Evolutionary conservation across 164 flowering plant species (phyloP).

Genomic region (Kingdonia uniflora): DNA sequence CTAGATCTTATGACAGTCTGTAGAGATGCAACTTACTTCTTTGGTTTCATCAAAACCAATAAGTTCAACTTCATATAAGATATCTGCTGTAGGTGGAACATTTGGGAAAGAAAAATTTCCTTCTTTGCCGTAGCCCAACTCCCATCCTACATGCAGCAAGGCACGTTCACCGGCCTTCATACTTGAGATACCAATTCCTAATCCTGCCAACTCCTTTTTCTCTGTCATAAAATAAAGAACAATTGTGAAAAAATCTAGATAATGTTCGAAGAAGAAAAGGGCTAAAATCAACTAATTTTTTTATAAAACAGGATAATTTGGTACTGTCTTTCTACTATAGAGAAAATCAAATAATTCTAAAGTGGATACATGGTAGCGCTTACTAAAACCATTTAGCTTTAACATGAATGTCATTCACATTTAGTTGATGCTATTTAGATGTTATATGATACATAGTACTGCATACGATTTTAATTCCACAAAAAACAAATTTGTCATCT

Average conservation of each 20-base stretch:
- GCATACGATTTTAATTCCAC: too few species aligned
- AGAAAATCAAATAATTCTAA: too few species aligned
- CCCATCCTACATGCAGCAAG: slow-evolving; percentile 83
- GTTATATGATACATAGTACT: too few species aligned
- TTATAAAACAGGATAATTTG: not conserved
- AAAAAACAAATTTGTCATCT: too few species aligned
- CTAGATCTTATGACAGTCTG: not conserved
- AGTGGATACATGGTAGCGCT: too few species aligned
- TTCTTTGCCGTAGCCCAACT: slow-evolving; percentile 88
- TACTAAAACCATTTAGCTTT: too few species aligned
- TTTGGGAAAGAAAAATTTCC: slow-evolving; percentile 98
- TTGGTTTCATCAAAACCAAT: slow-evolving; percentile 92
- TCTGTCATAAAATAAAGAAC: slow-evolving; percentile 33
- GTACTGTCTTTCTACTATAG: not conserved
- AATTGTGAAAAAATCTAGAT: too few species aligned
- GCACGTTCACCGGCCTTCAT: slow-evolving; percentile 95
- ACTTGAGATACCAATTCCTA: slow-evolving; percentile 67
- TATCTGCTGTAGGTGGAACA: slow-evolving; percentile 92
- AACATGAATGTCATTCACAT: too few species aligned
- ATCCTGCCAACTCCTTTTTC: slow-evolving; percentile 79
- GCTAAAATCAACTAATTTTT: too few species aligned
- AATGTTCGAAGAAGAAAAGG: too few species aligned
- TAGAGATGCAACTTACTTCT: slow-evolving; percentile 49
- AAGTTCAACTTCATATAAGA: slow-evolving; percentile 88
- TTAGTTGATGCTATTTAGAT: too few species aligned